Conservation (phyloP, 192 early-diverging fungal species). For the Phlyctochytrium planicorne region DNA sequence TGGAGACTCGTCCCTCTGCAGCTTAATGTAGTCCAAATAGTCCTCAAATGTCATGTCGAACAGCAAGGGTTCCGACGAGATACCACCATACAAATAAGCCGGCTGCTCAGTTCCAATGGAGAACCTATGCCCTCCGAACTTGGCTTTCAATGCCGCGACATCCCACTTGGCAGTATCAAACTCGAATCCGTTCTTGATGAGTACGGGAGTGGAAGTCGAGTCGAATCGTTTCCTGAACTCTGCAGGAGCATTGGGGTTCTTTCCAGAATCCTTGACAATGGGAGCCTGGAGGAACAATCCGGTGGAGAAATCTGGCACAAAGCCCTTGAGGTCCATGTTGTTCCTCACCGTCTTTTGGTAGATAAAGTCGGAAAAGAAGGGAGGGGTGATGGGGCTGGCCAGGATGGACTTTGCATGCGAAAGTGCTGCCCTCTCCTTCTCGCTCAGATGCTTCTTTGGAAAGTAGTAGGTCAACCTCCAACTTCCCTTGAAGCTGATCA, state of each 20-base stretch:
- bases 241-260: neutral
- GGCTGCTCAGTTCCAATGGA: slow-evolving; percentile 3
- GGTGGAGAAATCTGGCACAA: slow-evolving; percentile 7
- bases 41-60: slow-evolving; percentile 26
- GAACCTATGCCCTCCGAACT: slow-evolving; percentile 13
- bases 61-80: slow-evolving; percentile 23
- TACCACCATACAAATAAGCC: slow-evolving; percentile 24
- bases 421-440: neutral
- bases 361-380: slow-evolving; percentile 9
- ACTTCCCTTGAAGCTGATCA: slow-evolving; percentile 24
- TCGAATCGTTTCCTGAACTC: slow-evolving; percentile 18
- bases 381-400: neutral
- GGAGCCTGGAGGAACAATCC: neutral
- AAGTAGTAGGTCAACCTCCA: slow-evolving; percentile 29
- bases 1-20: slow-evolving; percentile 30
- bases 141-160: slow-evolving; percentile 8
- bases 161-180: slow-evolving; percentile 15
- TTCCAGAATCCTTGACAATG: neutral
- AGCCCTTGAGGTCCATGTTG: slow-evolving; percentile 20
- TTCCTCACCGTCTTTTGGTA: slow-evolving; percentile 18
- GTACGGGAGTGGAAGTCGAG: slow-evolving; percentile 7
- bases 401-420: neutral
- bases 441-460: slow-evolving; percentile 1
- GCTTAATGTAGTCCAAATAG: slow-evolving; percentile 27
- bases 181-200: slow-evolving; percentile 13